These are phyloP conservation scores for Flueggea neowawraea DNA, from an alignment of 441 rosid species.

Conservation along the genomic window DNA sequence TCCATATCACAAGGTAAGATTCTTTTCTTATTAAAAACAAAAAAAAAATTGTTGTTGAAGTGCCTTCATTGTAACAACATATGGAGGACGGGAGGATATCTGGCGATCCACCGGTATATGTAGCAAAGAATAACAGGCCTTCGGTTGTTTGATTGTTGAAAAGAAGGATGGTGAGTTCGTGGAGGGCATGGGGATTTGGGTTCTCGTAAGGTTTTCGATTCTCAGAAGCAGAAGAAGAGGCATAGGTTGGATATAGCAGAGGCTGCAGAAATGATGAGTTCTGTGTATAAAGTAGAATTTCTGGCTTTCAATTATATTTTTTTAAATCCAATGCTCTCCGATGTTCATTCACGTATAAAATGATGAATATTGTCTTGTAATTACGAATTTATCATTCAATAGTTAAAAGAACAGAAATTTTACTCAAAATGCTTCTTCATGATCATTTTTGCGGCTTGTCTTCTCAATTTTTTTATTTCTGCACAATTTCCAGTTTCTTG, in stretches of 20 bases:
- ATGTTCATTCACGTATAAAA: too few species aligned
- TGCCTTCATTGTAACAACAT: constrained; percentile 17
- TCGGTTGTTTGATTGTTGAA: constrained; percentile 58
- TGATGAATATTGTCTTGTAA: too few species aligned
- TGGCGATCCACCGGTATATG: constrained; percentile 48
- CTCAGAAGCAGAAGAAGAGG: constrained; percentile 57
- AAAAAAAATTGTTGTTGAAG: constrained; percentile 17
- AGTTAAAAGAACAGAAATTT: too few species aligned
- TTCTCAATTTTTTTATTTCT: too few species aligned
- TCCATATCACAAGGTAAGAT: too few species aligned
- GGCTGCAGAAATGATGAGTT: neutral
- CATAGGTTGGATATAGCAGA: constrained; percentile 22
- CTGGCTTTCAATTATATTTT: too few species aligned
- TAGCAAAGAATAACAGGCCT: constrained; percentile 49
- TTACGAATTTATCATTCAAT: too few species aligned
- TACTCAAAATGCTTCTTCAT: too few species aligned
- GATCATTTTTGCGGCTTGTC: too few species aligned
- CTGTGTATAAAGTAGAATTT: too few species aligned
- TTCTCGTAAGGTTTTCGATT: constrained; percentile 28
- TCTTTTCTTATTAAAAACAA: neutral
- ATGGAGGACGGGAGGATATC: constrained; percentile 82
- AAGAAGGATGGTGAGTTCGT: constrained; percentile 40
- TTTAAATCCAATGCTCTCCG: too few species aligned
- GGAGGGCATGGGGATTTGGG: constrained; percentile 42
- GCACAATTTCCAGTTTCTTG: too few species aligned